These are phyloP conservation scores for Whalleya microplaca DNA, from an alignment of 2,329 filamentous ascomycete species.

Conservation along the genomic window DNA sequence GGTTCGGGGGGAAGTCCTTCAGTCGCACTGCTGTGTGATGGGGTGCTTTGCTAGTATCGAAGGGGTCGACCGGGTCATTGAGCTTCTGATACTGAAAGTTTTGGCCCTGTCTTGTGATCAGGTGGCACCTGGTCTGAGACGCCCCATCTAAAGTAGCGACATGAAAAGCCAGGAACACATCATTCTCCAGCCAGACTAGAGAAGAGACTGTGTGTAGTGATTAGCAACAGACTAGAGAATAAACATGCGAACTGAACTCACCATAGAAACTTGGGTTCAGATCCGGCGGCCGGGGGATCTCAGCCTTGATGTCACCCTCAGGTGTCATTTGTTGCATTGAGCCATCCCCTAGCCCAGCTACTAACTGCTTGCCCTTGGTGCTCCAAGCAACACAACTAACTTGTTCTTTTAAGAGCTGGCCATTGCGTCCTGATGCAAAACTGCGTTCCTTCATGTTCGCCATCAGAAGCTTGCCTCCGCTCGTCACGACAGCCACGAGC, in stretches of 20 bases:
- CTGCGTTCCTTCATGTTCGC: constrained; percentile 74
- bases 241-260: constrained; percentile 45
- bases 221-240: constrained; percentile 26
- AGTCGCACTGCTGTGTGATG: constrained; percentile 80
- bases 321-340: constrained; percentile 82
- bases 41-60: constrained; percentile 66
- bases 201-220: constrained; percentile 66
- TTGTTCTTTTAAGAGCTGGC: constrained; percentile 67
- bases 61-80: constrained; percentile 73
- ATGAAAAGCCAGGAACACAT: constrained; percentile 81
- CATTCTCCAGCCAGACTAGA: constrained; percentile 85
- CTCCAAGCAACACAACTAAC: constrained; percentile 93
- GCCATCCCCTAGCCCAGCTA: constrained; percentile 83
- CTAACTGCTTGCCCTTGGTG: constrained; percentile 86
- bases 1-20: constrained; percentile 76
- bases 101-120: constrained; percentile 70
- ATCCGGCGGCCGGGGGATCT: constrained; percentile 76
- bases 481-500: constrained; percentile 79
- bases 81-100: constrained; percentile 75
- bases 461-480: constrained; percentile 79
- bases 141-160: constrained; percentile 64
- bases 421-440: constrained; percentile 61
- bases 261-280: constrained; percentile 67
- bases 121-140: constrained; percentile 73
- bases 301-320: constrained; percentile 74